Conservation (phyloP, 352 stramenopile genomes). For the Elongisporangium anandrum region DNA sequence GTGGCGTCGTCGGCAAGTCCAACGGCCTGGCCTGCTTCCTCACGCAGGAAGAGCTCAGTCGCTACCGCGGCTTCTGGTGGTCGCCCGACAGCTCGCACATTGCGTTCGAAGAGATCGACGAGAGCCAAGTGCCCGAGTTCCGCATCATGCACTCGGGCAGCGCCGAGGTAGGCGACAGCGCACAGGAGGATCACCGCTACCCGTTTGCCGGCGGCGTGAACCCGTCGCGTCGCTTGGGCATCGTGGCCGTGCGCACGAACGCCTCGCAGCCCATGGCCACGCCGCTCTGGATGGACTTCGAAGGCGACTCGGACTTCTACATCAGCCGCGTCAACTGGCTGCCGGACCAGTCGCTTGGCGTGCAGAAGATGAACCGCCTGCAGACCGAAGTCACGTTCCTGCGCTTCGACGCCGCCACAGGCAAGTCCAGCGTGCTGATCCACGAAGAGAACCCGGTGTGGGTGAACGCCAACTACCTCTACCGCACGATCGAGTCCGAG, state of each 20-base stretch:
- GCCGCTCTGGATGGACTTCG: conserved; percentile 81
- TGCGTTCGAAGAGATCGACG: conserved; percentile 92
- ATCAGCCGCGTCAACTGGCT: conserved; percentile 94
- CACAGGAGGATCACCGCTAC: conserved; percentile 84
- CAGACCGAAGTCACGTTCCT: conserved; percentile 71
- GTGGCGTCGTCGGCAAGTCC: conserved; percentile 62
- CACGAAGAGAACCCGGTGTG: conserved; percentile 89
- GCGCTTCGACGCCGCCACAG: conserved; percentile 76
- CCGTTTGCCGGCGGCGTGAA: conserved; percentile 94
- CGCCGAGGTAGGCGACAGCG: conserved; percentile 37
- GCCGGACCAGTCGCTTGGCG: conserved; percentile 89
- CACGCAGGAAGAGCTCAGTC: conserved; percentile 96
- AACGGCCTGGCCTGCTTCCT: conserved; percentile 97
- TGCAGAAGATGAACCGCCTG: conserved; percentile 84
- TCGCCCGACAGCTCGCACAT: conserved; percentile 81
- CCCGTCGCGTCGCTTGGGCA: conserved; percentile 84
- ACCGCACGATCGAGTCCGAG: conserved; percentile 79
- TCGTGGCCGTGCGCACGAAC: conserved; percentile 38
- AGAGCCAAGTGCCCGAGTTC: conserved; percentile 92
- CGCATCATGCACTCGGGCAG: conserved; percentile 94
- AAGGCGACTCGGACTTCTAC: conserved; percentile 78
- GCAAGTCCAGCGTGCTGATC: conserved; percentile 70
- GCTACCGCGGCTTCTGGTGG: conserved; percentile 97
- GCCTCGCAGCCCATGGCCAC: conserved; percentile 22
- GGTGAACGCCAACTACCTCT: conserved; percentile 95